Evolutionary conservation across 1,284 basidiomycete genomes (phyloP).

Genomic region (Garcileccinum viscosum): DNA sequence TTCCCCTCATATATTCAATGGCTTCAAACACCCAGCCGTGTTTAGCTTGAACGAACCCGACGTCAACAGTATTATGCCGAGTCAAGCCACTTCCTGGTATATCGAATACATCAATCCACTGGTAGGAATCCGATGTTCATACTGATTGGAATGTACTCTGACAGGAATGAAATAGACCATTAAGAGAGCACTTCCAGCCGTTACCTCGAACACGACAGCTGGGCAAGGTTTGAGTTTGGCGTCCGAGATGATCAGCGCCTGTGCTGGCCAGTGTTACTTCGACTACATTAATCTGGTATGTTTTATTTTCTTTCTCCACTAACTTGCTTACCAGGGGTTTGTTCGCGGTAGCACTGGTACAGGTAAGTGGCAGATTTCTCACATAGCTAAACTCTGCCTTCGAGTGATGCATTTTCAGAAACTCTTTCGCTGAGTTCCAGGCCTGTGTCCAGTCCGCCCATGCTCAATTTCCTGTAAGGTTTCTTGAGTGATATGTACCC

Average conservation of each 20-base stretch:
- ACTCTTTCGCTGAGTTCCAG: conserved; percentile 36
- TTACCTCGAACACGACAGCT: conserved; percentile 35
- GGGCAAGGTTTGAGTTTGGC: conserved; percentile 44
- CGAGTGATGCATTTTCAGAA: conserved; percentile 17
- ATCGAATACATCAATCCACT: conserved; percentile 43
- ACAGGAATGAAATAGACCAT: conserved; percentile 28
- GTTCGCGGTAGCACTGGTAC: conserved; percentile 40
- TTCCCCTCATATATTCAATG: not conserved
- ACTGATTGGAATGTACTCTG: not conserved
- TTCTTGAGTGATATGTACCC: not conserved
- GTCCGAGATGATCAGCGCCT: conserved; percentile 40
- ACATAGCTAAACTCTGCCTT: not conserved
- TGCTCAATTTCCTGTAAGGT: conserved; percentile 36
- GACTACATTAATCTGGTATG: conserved; percentile 42
- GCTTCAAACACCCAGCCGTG: conserved; percentile 30
- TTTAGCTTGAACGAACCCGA: conserved; percentile 48
- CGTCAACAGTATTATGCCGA: conserved; percentile 31
- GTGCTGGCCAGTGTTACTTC: conserved; percentile 37
- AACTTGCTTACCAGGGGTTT: not conserved
- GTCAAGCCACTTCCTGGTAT: conserved; percentile 44
- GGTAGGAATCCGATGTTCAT: conserved; percentile 20
- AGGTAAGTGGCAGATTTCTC: conserved; percentile 25
- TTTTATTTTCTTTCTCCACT: not conserved
- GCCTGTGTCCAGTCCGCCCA: conserved; percentile 35
- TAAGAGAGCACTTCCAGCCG: conserved; percentile 44